Base-by-base conservation (phyloP, 176 grass and related monocot genomes). In the Ampelocalamus luodianensis region DNA sequence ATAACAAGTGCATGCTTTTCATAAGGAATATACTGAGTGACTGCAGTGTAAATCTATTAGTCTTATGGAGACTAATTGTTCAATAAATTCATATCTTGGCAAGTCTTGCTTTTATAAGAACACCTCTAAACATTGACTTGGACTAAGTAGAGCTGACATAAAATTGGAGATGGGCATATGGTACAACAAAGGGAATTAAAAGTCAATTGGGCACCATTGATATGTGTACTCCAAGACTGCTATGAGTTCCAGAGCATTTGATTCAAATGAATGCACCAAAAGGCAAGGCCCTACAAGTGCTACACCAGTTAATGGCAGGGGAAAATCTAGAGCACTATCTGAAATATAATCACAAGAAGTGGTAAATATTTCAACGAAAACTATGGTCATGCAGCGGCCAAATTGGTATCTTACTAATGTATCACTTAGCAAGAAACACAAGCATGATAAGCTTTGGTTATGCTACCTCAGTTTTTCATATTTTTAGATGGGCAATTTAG, bases 151-250 rank as follows among this genome's bases (percentile, higher is more conserved):
- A 68, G 4, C 11, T 83, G 10, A 60, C 9, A 22, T 56, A 11
- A 27, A 67, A 67, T 36, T 87, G 68, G 16, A 80, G 58, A 68
- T 5, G 0, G 6, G 34, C 10, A 77, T 15, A 70, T 54, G 26
- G 4, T 0, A 72, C 2, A 46, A 26, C 34, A 85, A 44, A 36
- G 49, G 6, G 18, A 82, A 65, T 11, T 68, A 40, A 78, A 78
- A 39, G 3, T 71, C 34, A 13, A 74, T 65, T 17, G 24, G 0
- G 0, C 43, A 83, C 89, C 89, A 94, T 97, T 61, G 96, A 95
- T 90, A 98, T 98, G 86, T 98, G 96, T 37, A 94, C 93, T 22
- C 96, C 96, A 42, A 98, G 93, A 81, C 93, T 96, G 89, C 93
- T 93, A 75, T 98, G 96, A 68, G 90, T 90, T 81, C 96, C 93